Evolutionary conservation across 75 land plant genomes (phyloP).

Genomic region (Chamaecyparis obtusa): DNA sequence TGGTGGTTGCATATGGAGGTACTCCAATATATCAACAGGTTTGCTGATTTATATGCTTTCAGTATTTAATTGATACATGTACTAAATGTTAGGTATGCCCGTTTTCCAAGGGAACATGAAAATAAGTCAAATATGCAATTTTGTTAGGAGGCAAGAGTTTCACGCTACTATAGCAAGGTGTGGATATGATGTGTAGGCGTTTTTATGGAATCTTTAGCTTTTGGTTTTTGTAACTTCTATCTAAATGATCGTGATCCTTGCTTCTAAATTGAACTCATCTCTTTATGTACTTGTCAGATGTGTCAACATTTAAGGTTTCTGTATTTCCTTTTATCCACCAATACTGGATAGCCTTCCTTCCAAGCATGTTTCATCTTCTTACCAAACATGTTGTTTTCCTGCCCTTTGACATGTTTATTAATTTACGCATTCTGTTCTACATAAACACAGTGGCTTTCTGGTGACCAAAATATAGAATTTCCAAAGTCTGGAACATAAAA

Average conservation of each 20-base stretch:
- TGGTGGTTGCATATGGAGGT: slow-evolving; percentile 84
- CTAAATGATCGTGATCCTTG: not conserved
- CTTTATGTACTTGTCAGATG: not conserved
- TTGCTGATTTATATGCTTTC: not conserved
- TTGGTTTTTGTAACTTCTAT: not conserved
- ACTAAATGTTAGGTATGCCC: not conserved
- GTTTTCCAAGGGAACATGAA: not conserved
- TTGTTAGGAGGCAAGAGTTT: not conserved
- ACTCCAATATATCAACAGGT: slow-evolving; percentile 76
- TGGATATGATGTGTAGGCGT: not conserved
- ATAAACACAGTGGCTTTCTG: too few relatives aligned
- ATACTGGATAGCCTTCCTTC: not conserved
- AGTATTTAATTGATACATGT: not conserved
- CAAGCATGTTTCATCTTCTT: not conserved
- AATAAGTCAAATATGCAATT: not conserved
- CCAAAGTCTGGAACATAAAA: not conserved
- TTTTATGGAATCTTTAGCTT: not conserved
- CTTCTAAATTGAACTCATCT: not conserved
- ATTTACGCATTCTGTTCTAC: not conserved
- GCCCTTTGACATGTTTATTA: not conserved
- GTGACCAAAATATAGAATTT: not conserved
- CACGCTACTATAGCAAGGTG: not conserved
- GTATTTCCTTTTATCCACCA: not conserved
- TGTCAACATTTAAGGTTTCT: not conserved
- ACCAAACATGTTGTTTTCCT: not conserved